Conservation (phyloP, 768 basidiomycete genomes). For the Postia placenta region DNA sequence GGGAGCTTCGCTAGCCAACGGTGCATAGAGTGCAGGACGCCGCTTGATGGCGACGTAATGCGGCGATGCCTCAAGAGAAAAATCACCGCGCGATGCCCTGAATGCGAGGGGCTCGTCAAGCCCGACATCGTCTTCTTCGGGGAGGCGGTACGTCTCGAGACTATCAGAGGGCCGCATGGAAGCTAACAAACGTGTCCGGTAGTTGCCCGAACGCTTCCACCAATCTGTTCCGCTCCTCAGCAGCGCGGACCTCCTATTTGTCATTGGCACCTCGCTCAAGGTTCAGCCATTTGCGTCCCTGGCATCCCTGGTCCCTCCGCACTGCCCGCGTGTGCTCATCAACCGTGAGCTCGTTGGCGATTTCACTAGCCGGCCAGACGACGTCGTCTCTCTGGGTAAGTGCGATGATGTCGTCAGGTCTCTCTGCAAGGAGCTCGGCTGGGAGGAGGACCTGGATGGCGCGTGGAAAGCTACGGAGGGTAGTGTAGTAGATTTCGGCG, state of each 20-base stretch:
- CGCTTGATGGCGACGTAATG: slow-evolving; percentile 65
- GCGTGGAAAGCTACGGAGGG: slow-evolving; percentile 20
- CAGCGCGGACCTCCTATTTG: slow-evolving; percentile 79
- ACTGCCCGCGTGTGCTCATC: slow-evolving; percentile 80
- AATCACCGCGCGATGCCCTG: slow-evolving; percentile 60
- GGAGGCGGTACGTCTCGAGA: slow-evolving; percentile 44
- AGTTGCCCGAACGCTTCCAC: slow-evolving; percentile 76
- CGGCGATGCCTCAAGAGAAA: slow-evolving; percentile 53
- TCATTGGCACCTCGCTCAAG: slow-evolving; percentile 86
- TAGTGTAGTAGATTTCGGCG: slow-evolving; percentile 3
- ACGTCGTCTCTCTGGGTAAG: slow-evolving; percentile 60
- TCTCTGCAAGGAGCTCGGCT: slow-evolving; percentile 65
- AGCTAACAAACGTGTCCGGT: background rate
- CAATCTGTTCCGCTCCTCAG: slow-evolving; percentile 43
- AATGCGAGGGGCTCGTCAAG: slow-evolving; percentile 72
- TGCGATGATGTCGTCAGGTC: slow-evolving; percentile 64
- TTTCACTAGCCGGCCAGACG: slow-evolving; percentile 46
- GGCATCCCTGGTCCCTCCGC: slow-evolving; percentile 38
- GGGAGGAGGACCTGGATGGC: slow-evolving; percentile 37
- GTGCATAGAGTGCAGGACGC: slow-evolving; percentile 67
- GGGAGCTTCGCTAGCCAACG: slow-evolving; percentile 88
- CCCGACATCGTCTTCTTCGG: slow-evolving; percentile 93
- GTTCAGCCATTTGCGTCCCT: slow-evolving; percentile 87
- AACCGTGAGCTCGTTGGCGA: slow-evolving; percentile 81
- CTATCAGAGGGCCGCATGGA: background rate